Evolutionary conservation across 2,329 filamentous ascomycete genomes (phyloP), one percentile per base, ranked within the genome.

Genomic region (Alternaria triticina): DNA sequence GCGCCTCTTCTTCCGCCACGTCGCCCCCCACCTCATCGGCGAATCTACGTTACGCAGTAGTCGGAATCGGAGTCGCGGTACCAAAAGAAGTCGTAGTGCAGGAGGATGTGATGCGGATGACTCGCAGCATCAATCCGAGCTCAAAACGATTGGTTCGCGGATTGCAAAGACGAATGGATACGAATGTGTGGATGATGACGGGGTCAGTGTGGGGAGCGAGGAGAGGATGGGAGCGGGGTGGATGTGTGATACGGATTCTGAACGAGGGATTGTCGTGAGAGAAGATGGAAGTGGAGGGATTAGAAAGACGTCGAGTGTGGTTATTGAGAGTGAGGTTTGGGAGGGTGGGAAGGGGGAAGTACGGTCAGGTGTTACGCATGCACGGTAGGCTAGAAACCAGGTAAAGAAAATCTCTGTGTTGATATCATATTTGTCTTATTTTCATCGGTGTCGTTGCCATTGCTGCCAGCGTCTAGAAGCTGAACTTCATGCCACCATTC

Each of bases 401-500:
- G 3, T 6, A 6, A 44, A 20, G 17, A 20, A 44, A 12, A 1
- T 9, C 2, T 8, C 4, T 3, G 0, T 15, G 12, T 23, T 20
- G 6, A 46, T 5, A 25, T 25, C 9, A 25, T 25, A 15, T 46
- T 10, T 3, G 4, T 45, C 0, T 46, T 10, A 1, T 23, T 15
- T 1, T 8, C 20, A 8, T n/a, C 23, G 2, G 1, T 23, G 43
- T 10, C 5, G 3, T 28, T n/a, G 3, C 8, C 2, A 36, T 20
- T 6, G 3, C 13, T 5, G 8, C 6, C 15, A 7, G 4, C 12
- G 11, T n/a, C 55, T 74, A 77, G 22, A 70, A 65, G 61, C 73
- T 77, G 45, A 78, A 77, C 50, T 66, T 73, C 87, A 93, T 89
- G 7, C 92, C 92, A 1, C 92, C 92, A 75, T 95, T 95, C 8